Evolutionary conservation across 306 rosid species (phyloP).

Genomic region (Cucurbita pepo): DNA sequence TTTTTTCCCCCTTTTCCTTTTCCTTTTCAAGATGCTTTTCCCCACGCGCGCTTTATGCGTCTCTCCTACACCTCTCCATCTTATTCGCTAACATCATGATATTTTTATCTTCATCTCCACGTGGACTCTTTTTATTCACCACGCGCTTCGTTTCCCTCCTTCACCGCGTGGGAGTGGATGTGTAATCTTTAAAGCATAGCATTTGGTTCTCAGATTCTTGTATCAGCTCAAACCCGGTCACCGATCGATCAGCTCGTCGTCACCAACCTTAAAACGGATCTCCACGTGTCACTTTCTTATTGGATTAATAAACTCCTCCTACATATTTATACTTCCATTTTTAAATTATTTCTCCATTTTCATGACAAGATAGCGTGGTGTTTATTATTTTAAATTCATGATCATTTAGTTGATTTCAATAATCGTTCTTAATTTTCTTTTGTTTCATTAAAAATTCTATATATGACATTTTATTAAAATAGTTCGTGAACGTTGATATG

Average conservation of each 20-base stretch:
- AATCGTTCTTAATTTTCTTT: too few relatives aligned
- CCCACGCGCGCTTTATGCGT: neutral
- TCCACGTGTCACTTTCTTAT: conserved; percentile 24
- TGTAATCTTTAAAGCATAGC: too few relatives aligned
- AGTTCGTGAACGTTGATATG: too few relatives aligned
- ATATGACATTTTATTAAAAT: neutral
- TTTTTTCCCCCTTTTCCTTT: conserved; percentile 14
- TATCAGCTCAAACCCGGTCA: conserved; percentile 11
- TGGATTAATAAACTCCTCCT: neutral
- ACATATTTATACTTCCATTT: neutral
- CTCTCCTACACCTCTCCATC: neutral
- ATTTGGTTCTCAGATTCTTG: neutral
- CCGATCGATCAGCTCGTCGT: conserved; percentile 26
- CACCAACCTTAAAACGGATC: conserved; percentile 30
- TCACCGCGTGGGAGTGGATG: neutral
- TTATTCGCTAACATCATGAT: neutral
- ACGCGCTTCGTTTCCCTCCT: neutral
- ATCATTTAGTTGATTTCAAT: too few relatives aligned
- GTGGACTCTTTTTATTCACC: neutral
- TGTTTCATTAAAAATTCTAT: neutral
- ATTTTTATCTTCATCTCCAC: neutral
- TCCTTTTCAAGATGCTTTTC: neutral
- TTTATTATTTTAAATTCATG: too few relatives aligned
- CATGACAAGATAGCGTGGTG: too few relatives aligned
- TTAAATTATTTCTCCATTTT: too few relatives aligned